Percentiles rank a stretch among this genome's conserved stretches.
These are phyloP conservation scores for Ophiostoma ulmi DNA, from an alignment of 2,329 filamentous ascomycete species.

Conservation along the genomic window DNA sequence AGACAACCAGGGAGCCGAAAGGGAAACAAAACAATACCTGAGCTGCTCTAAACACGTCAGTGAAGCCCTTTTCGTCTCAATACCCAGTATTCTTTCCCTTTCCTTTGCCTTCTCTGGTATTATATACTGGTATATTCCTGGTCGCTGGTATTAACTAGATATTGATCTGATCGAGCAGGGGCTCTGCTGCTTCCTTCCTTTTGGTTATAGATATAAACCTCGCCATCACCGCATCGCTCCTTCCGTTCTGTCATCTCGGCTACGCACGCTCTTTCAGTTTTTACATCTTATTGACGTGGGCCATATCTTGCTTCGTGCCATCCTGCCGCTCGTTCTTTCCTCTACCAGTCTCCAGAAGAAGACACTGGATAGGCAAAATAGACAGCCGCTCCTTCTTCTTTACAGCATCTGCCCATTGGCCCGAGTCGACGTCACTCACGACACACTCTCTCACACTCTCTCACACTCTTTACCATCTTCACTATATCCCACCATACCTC, in stretches of 20 bases:
- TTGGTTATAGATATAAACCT: background rate
- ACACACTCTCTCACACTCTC: background rate
- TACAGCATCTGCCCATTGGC: background rate
- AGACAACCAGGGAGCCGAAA: background rate
- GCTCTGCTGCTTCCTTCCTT: background rate
- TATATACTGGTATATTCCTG: background rate
- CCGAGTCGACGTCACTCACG: background rate
- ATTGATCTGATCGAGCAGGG: background rate
- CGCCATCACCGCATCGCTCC: background rate
- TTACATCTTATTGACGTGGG: background rate
- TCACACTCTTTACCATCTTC: background rate
- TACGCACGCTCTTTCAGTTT: background rate
- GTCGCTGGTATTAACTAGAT: background rate
- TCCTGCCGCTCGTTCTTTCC: constrained; percentile 9
- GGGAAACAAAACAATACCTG: background rate
- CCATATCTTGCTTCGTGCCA: background rate
- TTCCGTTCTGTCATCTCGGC: background rate
- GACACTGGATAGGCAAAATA: background rate
- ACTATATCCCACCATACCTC: background rate
- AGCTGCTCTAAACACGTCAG: background rate
- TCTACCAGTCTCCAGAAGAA: background rate
- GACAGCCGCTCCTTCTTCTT: constrained; percentile 18
- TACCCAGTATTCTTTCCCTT: background rate
- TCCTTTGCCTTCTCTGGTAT: background rate
- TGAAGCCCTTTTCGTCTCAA: background rate